These are phyloP conservation scores for Monilinia fructicola DNA, from an alignment of 2,329 filamentous ascomycete genomes.

Conservation along the genomic window DNA sequence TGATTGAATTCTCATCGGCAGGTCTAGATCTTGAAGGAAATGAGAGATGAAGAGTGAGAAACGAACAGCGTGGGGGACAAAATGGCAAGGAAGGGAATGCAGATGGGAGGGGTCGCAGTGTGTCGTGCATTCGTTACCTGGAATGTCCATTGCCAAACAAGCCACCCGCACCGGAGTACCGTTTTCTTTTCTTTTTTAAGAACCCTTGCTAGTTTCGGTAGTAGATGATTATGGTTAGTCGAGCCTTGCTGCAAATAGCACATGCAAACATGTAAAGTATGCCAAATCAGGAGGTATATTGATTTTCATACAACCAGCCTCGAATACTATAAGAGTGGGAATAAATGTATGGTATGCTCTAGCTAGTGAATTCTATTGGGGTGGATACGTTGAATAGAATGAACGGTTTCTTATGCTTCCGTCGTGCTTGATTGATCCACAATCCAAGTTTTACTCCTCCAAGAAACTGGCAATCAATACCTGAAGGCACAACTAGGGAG, in stretches of 20 bases:
- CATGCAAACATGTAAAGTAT: background rate
- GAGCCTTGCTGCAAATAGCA: background rate
- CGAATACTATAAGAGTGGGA: background rate
- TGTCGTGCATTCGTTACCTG: background rate
- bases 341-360: background rate
- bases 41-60: background rate
- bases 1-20: background rate
- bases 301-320: background rate
- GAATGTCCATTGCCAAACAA: background rate
- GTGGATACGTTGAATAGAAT: background rate
- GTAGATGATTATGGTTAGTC: background rate
- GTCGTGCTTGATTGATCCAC: background rate
- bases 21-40: slow-evolving; percentile 6
- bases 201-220: background rate
- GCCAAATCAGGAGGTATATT: background rate
- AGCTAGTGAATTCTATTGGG: background rate
- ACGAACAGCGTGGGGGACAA: background rate
- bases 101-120: background rate
- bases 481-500: background rate
- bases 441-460: background rate
- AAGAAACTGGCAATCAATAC: background rate
- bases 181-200: background rate
- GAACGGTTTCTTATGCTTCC: background rate
- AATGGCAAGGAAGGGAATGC: background rate
- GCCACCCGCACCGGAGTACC: background rate